Percentiles rank a stretch among this genome's conserved stretches.
phyloP scores from a whole-genome alignment of 371 early-diverging fungal genomes.

The Mucor racemosus region DNA sequence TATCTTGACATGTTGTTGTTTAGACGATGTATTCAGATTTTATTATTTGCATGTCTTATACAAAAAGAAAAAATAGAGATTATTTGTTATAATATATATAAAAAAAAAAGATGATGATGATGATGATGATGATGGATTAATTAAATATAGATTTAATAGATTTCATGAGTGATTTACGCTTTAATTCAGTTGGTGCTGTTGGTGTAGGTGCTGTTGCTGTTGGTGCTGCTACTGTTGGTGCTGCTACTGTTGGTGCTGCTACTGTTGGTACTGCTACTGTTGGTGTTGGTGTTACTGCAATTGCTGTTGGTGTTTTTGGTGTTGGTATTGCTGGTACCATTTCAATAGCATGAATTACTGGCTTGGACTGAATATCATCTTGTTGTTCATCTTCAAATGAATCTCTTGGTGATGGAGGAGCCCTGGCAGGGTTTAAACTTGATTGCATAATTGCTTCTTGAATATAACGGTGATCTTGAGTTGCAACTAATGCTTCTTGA shows the following conservation, averaged over 20 bases:
- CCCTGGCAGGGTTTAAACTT: constrained; percentile 23
- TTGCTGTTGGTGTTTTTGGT: not conserved
- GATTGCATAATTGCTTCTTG: constrained; percentile 27
- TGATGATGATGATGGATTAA: not conserved
- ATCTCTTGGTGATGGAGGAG: constrained; percentile 19
- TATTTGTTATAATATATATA: not conserved
- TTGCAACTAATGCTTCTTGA: constrained; percentile 27
- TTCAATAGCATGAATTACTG: not conserved
- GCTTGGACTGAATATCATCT: not conserved
- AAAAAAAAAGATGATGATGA: not conserved
- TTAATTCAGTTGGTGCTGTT: not conserved
- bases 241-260: not conserved
- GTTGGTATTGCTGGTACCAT: not conserved
- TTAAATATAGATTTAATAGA: constrained; percentile 3
- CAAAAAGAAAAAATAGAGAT: not conserved
- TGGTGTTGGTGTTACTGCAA: too few species aligned
- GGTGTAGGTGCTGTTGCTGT: not conserved
- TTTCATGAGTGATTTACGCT: constrained; percentile 4
- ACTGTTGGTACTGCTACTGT: not conserved
- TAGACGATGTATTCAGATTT: not conserved
- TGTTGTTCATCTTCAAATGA: constrained; percentile 15
- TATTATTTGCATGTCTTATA: not conserved
- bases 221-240: not conserved
- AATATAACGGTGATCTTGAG: constrained; percentile 25
- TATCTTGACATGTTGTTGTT: constrained; percentile 5